Evolutionary conservation across 1,284 basidiomycete species (phyloP).

Genomic region (Heterobasidion irregulare): DNA sequence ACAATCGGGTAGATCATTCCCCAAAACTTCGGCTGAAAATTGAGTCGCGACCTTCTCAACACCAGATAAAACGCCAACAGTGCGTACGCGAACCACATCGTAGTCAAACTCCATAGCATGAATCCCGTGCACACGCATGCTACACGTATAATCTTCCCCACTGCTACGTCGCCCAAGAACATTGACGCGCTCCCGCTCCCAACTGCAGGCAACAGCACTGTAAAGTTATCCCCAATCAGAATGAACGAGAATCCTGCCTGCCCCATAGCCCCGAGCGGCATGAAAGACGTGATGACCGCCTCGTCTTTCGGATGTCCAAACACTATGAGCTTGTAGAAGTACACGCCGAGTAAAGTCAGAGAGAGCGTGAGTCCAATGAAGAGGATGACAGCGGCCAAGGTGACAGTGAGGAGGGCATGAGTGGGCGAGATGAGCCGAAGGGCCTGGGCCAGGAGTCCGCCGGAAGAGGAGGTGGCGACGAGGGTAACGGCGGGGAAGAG

Average conservation of each 20-base stretch:
- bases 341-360: conserved; percentile 19
- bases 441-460: conserved; percentile 47
- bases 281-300: conserved; percentile 31
- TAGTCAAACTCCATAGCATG: conserved; percentile 36
- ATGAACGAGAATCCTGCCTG: conserved; percentile 35
- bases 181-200: conserved; percentile 7
- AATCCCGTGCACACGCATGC: conserved; percentile 32
- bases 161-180: conserved; percentile 21
- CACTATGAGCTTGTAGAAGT: conserved; percentile 12
- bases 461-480: conserved; percentile 61
- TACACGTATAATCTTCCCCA: conserved; percentile 29
- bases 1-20: conserved; percentile 42
- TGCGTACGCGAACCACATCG: conserved; percentile 35
- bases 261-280: conserved; percentile 41
- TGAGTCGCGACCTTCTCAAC: conserved; percentile 16
- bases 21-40: conserved; percentile 38
- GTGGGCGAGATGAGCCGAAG: conserved; percentile 34
- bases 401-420: conserved; percentile 48
- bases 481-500: conserved; percentile 68
- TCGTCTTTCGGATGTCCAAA: conserved; percentile 17
- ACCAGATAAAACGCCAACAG: conserved; percentile 25
- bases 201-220: conserved; percentile 19
- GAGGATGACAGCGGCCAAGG: conserved; percentile 27
- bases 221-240: conserved; percentile 23
- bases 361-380: conserved; percentile 30